Conservation (phyloP, 2,329 filamentous ascomycete species). For the Exophiala sideris region DNA sequence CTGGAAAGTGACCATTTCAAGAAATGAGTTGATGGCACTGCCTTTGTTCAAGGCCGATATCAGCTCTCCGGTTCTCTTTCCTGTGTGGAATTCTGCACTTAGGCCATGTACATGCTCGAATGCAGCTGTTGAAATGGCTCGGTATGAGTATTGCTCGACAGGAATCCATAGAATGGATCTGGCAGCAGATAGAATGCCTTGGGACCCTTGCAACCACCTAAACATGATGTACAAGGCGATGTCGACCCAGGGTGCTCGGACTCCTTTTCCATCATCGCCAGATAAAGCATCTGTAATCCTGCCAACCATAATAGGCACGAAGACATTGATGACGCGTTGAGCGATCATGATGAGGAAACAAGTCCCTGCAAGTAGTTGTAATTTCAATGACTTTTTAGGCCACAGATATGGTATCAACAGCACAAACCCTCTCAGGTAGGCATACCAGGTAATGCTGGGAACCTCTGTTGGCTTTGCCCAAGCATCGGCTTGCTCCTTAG, state of each 20-base stretch:
- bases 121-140: constrained; percentile 86
- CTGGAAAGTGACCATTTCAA: constrained; percentile 94
- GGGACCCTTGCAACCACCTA: constrained; percentile 80
- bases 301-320: constrained; percentile 80
- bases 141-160: constrained; percentile 94
- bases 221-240: constrained; percentile 75
- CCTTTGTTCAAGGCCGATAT: constrained; percentile 94
- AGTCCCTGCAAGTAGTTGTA: constrained; percentile 75
- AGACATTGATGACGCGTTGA: constrained; percentile 79
- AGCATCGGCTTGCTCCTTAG: constrained; percentile 39
- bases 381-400: constrained; percentile 73
- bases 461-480: constrained; percentile 88
- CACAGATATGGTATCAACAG: constrained; percentile 96
- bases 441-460: constrained; percentile 89
- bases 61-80: constrained; percentile 94
- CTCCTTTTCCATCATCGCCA: constrained; percentile 49
- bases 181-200: constrained; percentile 78
- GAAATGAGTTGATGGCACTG: constrained; percentile 90
- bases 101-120: constrained; percentile 97
- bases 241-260: constrained; percentile 65
- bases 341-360: constrained; percentile 78
- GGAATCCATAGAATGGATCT: constrained; percentile 91
- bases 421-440: constrained; percentile 87
- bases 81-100: constrained; percentile 92
- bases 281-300: constrained; percentile 72